These are phyloP conservation scores for Odontarrhena argentea DNA, from an alignment of 345 rosid genomes.

Conservation along the genomic window DNA sequence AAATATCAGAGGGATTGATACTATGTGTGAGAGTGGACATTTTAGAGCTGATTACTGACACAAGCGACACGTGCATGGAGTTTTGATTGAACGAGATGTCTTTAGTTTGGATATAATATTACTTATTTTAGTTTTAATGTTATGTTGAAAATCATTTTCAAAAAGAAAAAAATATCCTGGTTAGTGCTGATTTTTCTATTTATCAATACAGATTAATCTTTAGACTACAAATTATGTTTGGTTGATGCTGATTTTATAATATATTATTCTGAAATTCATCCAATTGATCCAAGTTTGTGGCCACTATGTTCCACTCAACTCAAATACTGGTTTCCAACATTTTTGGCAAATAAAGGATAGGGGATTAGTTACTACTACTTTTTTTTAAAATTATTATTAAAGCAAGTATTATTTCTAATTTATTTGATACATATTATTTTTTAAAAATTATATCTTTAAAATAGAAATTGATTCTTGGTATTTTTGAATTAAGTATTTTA, in stretches of 20 bases:
- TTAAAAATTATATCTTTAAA: too few relatives aligned
- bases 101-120: not conserved
- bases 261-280: not conserved
- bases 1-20: not conserved
- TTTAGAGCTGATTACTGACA: constrained; percentile 6
- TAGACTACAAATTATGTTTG: too few relatives aligned
- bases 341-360: not conserved
- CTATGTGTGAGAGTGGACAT: not conserved
- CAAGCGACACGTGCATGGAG: constrained; percentile 28
- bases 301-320: not conserved
- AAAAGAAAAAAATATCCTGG: not conserved
- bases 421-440: too few relatives aligned
- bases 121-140: not conserved
- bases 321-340: not conserved
- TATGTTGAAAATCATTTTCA: not conserved
- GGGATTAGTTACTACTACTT: not conserved
- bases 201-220: too few relatives aligned
- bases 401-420: too few relatives aligned
- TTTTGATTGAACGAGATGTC: constrained; percentile 26
- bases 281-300: constrained; percentile 2
- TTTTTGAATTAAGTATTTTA: too few relatives aligned
- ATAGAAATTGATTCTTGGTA: too few relatives aligned
- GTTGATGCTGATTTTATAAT: too few relatives aligned
- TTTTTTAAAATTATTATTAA: too few relatives aligned
- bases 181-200: not conserved